These are phyloP conservation scores for Dioscorea cayenensis DNA, from an alignment of 116 monocot species.

Conservation along the genomic window DNA sequence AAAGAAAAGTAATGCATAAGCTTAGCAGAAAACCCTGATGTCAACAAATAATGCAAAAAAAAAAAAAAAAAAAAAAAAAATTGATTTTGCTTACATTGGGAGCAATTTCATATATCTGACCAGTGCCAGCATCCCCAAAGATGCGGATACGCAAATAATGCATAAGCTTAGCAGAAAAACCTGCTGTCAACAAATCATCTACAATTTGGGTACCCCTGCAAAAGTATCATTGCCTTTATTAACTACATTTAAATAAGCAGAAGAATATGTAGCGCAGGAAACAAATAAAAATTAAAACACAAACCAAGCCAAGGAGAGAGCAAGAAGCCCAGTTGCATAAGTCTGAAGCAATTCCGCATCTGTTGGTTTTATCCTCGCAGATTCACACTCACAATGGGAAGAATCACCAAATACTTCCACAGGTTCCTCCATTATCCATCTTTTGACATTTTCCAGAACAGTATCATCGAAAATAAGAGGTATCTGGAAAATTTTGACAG, in stretches of 20 bases:
- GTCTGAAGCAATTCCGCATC: slow-evolving; percentile 87
- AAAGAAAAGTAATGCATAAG: no score
- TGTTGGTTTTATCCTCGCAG: slow-evolving; percentile 46
- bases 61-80: no score
- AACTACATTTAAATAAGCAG: slow-evolving; percentile 3
- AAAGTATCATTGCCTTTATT: neutral
- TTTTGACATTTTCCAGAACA: slow-evolving; percentile 85
- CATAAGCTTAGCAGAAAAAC: slow-evolving; percentile 89
- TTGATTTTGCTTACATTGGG: no score
- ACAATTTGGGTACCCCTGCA: slow-evolving; percentile 75
- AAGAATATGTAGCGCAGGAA: neutral
- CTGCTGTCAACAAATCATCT: slow-evolving; percentile 74
- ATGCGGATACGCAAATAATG: slow-evolving; percentile 68
- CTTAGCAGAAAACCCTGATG: no score
- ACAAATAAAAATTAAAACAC: slow-evolving; percentile 1
- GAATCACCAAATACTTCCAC: slow-evolving; percentile 30
- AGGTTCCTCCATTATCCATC: slow-evolving; percentile 74
- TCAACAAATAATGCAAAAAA: no score
- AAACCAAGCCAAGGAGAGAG: slow-evolving; percentile 43
- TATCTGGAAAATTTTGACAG: slow-evolving; percentile 47
- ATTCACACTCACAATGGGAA: slow-evolving; percentile 42
- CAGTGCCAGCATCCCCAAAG: slow-evolving; percentile 60
- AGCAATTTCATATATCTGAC: slow-evolving; percentile 43
- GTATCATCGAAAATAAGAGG: slow-evolving; percentile 83
- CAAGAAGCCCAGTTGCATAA: slow-evolving; percentile 92